These are phyloP conservation scores for Pythium guiyangense DNA, from an alignment of 352 stramenopile species.

Conservation along the genomic window DNA sequence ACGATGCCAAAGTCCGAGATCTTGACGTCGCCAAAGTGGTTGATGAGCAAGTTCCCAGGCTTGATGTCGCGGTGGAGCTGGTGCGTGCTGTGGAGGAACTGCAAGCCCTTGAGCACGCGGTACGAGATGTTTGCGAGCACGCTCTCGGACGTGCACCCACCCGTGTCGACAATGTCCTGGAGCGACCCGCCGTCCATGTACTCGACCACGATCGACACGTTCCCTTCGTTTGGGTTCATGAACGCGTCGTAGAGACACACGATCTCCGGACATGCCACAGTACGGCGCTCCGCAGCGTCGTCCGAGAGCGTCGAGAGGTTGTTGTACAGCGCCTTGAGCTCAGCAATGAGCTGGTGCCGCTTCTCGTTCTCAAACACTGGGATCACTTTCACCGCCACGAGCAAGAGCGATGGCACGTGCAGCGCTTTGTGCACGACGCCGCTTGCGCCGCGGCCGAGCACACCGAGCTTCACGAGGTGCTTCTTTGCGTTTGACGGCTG, in stretches of 20 bases:
- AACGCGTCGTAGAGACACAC: slow-evolving; percentile 94
- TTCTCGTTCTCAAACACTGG: slow-evolving; percentile 88
- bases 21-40: slow-evolving; percentile 89
- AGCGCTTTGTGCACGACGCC: slow-evolving; percentile 88
- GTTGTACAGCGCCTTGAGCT: slow-evolving; percentile 85
- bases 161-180: slow-evolving; percentile 90
- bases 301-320: slow-evolving; percentile 76
- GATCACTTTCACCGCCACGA: slow-evolving; percentile 91
- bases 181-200: slow-evolving; percentile 95
- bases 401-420: slow-evolving; percentile 82
- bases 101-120: slow-evolving; percentile 81
- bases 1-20: slow-evolving; percentile 85
- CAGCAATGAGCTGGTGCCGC: slow-evolving; percentile 80
- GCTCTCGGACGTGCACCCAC: slow-evolving; percentile 82
- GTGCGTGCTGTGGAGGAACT: slow-evolving; percentile 87
- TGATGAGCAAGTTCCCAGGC: slow-evolving; percentile 92
- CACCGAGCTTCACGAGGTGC: slow-evolving; percentile 76
- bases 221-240: slow-evolving; percentile 88
- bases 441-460: slow-evolving; percentile 79
- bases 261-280: slow-evolving; percentile 70
- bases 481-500: slow-evolving; percentile 67
- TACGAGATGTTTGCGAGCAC: slow-evolving; percentile 89
- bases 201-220: slow-evolving; percentile 93
- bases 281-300: slow-evolving; percentile 33
- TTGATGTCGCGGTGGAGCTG: slow-evolving; percentile 95